Evolutionary conservation across 1,284 basidiomycete species (phyloP), one percentile per base, ranked within the genome.

Genomic region (Hemileia vastatrix): DNA sequence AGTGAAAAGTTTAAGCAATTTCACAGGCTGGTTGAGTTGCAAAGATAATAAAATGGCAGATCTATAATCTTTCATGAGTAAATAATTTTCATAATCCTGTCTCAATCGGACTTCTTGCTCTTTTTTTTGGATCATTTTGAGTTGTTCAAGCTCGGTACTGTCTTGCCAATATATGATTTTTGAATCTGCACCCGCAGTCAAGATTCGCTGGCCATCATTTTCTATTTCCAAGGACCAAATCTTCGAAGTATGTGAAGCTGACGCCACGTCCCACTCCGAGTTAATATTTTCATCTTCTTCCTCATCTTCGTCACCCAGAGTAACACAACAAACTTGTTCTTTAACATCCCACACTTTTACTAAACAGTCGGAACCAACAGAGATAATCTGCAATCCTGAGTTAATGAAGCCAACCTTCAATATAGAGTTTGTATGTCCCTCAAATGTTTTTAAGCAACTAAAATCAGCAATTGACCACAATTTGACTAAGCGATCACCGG

Each of bases 351-450:
- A 99, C 24, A 98, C 68, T 78, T 97, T 98, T 66, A 97, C 86
- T 44, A 98, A 78, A 2, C 95, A 95, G 76, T 99, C 95, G 11
- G 90, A 90, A 0, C 86, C 91, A 15, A 88, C 81, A 63, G 88
- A 93, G 24, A 91, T 84, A 47, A 98, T 78, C 77, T 97, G 92
- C 81, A 84, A 82, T 6, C 91, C 93, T 24, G 78, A 72, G 66
- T 87, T 88, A 48, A 96, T 73, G 76, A 96, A 98, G 70, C 90
- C 87, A 23, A 97, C 86, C 44, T 92, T 81, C 52, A 99, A 78
- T n/a, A 99, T 91, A 3, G 90, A 91, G 77, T 96, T 96, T 3
- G 91, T 91, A 76, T 98, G 95, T 0, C 93, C 92, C 77, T 96
- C 93, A 69, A 95, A 91, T 31, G 93, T 97, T 81, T 83, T 70